phyloP scores from a whole-genome alignment of 176 grass and related monocot genomes.

The Ensete ventricosum region DNA sequence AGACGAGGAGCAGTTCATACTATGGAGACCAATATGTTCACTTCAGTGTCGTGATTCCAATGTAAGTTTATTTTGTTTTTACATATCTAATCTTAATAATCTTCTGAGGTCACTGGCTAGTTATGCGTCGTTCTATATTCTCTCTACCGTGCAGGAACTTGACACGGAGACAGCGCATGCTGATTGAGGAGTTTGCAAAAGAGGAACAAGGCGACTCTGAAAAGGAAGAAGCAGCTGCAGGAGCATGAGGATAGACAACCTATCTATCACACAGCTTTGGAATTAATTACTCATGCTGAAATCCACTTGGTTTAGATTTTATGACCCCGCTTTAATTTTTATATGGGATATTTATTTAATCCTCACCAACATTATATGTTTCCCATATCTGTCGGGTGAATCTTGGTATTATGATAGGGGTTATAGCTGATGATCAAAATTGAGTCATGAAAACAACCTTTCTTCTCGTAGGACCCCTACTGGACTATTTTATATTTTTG shows the following conservation, averaged over 20 bases:
- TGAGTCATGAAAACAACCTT: no score
- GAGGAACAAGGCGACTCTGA: conserved; percentile 79
- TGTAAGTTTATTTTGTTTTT: conserved; percentile 36
- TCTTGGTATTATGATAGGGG: no score
- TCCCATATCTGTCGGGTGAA: no score
- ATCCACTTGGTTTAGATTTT: not conserved
- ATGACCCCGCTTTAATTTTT: not conserved
- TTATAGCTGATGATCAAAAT: no score
- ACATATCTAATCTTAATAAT: not conserved
- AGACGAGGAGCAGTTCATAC: conserved; percentile 42
- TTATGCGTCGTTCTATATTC: not conserved
- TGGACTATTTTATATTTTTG: no score
- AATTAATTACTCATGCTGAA: not conserved
- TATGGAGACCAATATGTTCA: conserved; percentile 84
- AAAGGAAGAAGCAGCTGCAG: conserved; percentile 45
- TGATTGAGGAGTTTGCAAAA: conserved; percentile 83
- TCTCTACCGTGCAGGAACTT: conserved; percentile 45
- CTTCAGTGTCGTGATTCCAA: conserved; percentile 79
- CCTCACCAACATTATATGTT: not conserved
- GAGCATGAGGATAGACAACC: conserved; percentile 45
- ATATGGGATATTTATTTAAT: not conserved
- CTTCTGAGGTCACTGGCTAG: not conserved
- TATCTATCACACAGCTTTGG: not conserved
- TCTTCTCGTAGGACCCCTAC: no score
- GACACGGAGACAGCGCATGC: conserved; percentile 49